These are phyloP conservation scores for Boletus reticulatus DNA, from an alignment of 768 basidiomycete species.

Conservation along the genomic window DNA sequence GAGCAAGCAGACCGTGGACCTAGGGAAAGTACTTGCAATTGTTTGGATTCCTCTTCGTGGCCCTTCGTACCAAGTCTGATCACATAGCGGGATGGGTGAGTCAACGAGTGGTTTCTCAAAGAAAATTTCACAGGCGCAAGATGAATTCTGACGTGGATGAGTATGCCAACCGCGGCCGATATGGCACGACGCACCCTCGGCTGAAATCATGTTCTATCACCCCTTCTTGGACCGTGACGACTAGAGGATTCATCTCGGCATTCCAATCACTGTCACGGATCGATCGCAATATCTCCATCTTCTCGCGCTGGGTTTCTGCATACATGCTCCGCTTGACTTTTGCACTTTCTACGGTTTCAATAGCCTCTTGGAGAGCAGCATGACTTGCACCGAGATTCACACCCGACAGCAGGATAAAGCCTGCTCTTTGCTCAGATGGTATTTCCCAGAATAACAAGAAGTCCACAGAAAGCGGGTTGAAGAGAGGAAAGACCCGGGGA, in stretches of 20 bases:
- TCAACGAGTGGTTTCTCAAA: constrained; percentile 71
- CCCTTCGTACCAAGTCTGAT: constrained; percentile 43
- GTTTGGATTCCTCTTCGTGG: constrained; percentile 14
- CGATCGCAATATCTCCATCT: constrained; percentile 60
- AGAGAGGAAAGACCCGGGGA: constrained; percentile 73
- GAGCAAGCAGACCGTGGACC: not conserved
- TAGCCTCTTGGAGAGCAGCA: constrained; percentile 58
- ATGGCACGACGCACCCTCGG: constrained; percentile 52
- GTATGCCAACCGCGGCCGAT: not conserved
- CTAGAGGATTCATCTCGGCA: constrained; percentile 71
- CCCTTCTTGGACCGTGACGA: constrained; percentile 48
- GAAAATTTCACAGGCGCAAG: constrained; percentile 51
- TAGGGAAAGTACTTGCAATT: constrained; percentile 18
- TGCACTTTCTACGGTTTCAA: constrained; percentile 56
- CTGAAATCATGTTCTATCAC: constrained; percentile 62
- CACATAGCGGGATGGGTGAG: constrained; percentile 55
- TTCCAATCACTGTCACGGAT: constrained; percentile 76
- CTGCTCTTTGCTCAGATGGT: constrained; percentile 54
- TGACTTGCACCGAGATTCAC: constrained; percentile 67
- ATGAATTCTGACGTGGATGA: constrained; percentile 47
- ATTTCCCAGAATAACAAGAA: constrained; percentile 77
- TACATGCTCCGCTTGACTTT: constrained; percentile 85
- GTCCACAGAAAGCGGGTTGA: constrained; percentile 71
- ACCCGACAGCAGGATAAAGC: constrained; percentile 58
- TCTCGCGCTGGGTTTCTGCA: constrained; percentile 82